A percentile compares a stretch with the other conserved stretches of the same genome.
Conservation (phyloP, 495 filamentous ascomycete species). For the Amniculicola lignicola region DNA sequence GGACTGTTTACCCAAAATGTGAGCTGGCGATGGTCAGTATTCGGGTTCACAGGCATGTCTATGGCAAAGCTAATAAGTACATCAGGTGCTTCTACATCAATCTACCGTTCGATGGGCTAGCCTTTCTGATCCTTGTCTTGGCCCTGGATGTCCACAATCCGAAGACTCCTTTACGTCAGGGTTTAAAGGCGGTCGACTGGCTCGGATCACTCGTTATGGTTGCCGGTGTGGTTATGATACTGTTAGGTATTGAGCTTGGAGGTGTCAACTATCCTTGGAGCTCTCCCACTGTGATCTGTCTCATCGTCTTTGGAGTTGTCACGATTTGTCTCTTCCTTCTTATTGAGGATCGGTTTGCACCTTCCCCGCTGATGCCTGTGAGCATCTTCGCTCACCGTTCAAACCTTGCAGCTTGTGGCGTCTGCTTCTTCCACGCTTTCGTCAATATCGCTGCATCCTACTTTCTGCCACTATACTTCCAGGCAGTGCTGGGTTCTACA, state of each 20-base stretch:
- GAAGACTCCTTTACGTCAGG: slow-evolving; percentile 64
- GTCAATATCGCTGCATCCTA: slow-evolving; percentile 39
- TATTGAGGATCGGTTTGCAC: slow-evolving; percentile 68
- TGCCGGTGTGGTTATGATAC: slow-evolving; percentile 74
- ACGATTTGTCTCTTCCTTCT: slow-evolving; percentile 62
- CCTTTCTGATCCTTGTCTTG: slow-evolving; percentile 62
- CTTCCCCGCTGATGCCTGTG: slow-evolving; percentile 74
- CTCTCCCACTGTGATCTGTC: slow-evolving; percentile 71
- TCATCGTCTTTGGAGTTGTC: slow-evolving; percentile 70
- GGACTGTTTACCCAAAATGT: slow-evolving; percentile 46
- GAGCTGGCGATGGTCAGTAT: slow-evolving; percentile 35
- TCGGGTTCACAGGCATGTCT: no score
- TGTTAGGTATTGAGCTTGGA: slow-evolving; percentile 39
- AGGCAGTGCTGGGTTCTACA: slow-evolving; percentile 60
- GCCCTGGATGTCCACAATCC: slow-evolving; percentile 76
- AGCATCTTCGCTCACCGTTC: slow-evolving; percentile 56
- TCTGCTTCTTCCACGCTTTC: slow-evolving; percentile 37
- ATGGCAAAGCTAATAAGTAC: no score
- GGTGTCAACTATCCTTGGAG: slow-evolving; percentile 73
- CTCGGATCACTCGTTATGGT: slow-evolving; percentile 63
- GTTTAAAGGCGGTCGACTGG: slow-evolving; percentile 76
- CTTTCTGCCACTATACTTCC: slow-evolving; percentile 36
- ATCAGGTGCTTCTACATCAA: slow-evolving; percentile 45
- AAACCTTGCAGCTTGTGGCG: slow-evolving; percentile 32
- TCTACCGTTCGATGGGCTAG: slow-evolving; percentile 70